Base-by-base conservation (phyloP, 352 stramenopile species). In the Globisporangium emineosum region DNA sequence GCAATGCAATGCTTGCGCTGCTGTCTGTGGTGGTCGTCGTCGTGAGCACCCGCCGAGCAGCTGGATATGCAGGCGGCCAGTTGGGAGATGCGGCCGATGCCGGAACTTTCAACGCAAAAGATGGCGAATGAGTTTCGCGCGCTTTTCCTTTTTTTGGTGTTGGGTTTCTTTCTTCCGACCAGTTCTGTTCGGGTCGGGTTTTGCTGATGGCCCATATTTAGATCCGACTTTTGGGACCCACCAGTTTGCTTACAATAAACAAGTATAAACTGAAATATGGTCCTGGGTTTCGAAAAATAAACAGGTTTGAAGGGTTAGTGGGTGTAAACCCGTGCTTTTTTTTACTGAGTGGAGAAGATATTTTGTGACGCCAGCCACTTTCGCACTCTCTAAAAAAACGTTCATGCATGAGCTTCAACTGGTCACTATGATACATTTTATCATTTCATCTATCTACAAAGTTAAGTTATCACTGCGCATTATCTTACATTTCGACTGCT, bases 41-140 rank as follows among this genome's bases (percentile, higher is more conserved):
- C 30, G 52, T 58, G 52, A 58, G 52, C 30, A 55, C 40, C n/a
- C 40, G 25, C 49, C 12, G 25, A 58, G 52, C 19, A 21, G 30
- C 21, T n/a, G n/a, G n/a, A n/a, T n/a, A n/a, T n/a, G 17, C 50
- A 23, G 27, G 25, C 27, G 21, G 47, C 58, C 35, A 47, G 3
- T 42, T 3, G 13, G 23, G n/a, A 19, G 43, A 27, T 56, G 52
- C 23, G 32, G 29, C 17, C 23, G 60, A 53, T 32, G 49, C 43
- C 21, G 15, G 45, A 58, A 58, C 35, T 33, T 64, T 64, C 57
- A 13, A 17, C 7, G 52, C 52, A 21, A 30, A 30, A n/a, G n/a
- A n/a, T n/a, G 37, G 30, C 30, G n/a, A 45, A 45, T 58, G 29
- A 30, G n/a, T 57, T 65, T 65, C 49, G 23, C 60, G 60, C 49